phyloP scores from a whole-genome alignment of 495 filamentous ascomycete genomes.

The Podospora pseudoanserina region DNA sequence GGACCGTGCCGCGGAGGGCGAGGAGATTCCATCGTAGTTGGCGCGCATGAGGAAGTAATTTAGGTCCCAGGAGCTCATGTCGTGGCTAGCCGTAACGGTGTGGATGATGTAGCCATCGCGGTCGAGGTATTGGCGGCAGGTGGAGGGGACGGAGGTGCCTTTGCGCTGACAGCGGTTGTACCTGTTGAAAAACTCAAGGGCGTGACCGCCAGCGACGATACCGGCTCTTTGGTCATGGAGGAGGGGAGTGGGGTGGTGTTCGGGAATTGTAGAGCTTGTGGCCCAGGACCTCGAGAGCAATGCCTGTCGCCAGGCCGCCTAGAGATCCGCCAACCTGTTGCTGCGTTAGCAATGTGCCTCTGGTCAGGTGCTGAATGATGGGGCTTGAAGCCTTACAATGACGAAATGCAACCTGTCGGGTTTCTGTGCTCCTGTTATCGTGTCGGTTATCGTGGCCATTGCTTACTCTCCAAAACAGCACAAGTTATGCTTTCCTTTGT shows the following conservation, averaged over 20 bases:
- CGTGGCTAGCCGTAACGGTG: slow-evolving; percentile 36
- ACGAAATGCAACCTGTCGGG: slow-evolving; percentile 29
- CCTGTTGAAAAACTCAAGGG: slow-evolving; percentile 32
- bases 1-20: slow-evolving; percentile 53
- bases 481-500: neutral
- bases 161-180: slow-evolving; percentile 38
- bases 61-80: slow-evolving; percentile 55
- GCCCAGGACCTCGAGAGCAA: slow-evolving; percentile 48
- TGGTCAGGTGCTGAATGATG: neutral
- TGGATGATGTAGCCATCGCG: slow-evolving; percentile 41
- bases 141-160: slow-evolving; percentile 34
- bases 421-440: neutral
- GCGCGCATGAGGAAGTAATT: slow-evolving; percentile 53
- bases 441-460: neutral
- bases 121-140: slow-evolving; percentile 44
- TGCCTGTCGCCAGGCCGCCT: slow-evolving; percentile 43
- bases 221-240: slow-evolving; percentile 57
- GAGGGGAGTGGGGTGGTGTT: slow-evolving; percentile 44
- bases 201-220: slow-evolving; percentile 45
- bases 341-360: neutral
- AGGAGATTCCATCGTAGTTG: slow-evolving; percentile 53
- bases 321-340: slow-evolving; percentile 49
- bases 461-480: slow-evolving; percentile 1
- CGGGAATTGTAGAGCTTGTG: slow-evolving; percentile 51
- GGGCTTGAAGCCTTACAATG: slow-evolving; percentile 21